phyloP scores from a whole-genome alignment of 2,329 filamentous ascomycete genomes.

The Diaporthe ampelina region DNA sequence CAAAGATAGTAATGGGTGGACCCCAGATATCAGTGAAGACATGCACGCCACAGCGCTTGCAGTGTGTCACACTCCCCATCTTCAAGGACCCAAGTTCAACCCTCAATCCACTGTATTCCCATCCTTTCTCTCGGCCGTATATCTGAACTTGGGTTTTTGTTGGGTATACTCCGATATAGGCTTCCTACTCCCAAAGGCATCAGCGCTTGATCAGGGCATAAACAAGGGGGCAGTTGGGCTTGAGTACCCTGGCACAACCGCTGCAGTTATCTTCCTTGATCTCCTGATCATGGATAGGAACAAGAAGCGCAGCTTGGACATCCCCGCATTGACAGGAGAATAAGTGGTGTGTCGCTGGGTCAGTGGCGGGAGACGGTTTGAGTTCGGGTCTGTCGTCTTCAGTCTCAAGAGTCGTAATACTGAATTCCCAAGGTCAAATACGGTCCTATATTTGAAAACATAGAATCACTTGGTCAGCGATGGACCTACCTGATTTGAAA shows the following conservation, averaged over 20 bases:
- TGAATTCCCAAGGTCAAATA: neutral
- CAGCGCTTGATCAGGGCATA: neutral
- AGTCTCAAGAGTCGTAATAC: neutral
- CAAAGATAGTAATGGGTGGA: constrained; percentile 41
- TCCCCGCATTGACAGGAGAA: constrained; percentile 40
- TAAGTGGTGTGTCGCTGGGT: constrained; percentile 9
- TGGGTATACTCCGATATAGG: constrained; percentile 22
- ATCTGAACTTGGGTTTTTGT: constrained; percentile 13
- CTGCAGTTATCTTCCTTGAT: constrained; percentile 54
- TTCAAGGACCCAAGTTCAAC: constrained; percentile 23
- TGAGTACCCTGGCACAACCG: constrained; percentile 37
- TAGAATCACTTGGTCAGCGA: neutral
- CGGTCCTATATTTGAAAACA: neutral
- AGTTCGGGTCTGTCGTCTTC: neutral
- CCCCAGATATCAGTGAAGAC: constrained; percentile 42
- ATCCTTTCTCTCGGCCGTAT: neutral
- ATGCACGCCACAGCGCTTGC: constrained; percentile 42
- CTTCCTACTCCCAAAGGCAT: neutral
- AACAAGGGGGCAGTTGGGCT: neutral
- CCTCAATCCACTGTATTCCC: constrained; percentile 3
- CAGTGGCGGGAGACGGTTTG: neutral
- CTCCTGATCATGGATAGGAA: constrained; percentile 57
- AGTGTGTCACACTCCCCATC: constrained; percentile 33
- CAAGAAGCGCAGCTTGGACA: constrained; percentile 32
- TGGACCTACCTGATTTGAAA: constrained; percentile 31